Evolutionary conservation across 1,139 yeast genomes (phyloP).

Genomic region (Debaryomyces subglobosus): DNA sequence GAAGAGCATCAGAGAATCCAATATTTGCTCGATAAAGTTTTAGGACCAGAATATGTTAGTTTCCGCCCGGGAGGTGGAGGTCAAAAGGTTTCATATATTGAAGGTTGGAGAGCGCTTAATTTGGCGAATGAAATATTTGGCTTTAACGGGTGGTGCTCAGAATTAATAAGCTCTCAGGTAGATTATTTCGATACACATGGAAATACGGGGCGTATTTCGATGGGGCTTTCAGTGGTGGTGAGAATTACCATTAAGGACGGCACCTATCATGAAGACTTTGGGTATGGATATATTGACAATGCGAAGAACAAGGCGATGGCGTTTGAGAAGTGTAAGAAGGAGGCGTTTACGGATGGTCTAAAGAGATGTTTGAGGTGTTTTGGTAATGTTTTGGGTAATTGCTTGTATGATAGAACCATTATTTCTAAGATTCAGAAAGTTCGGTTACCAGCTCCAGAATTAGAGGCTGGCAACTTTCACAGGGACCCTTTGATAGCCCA

Average conservation of each 20-base stretch:
- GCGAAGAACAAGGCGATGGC: conserved; percentile 72
- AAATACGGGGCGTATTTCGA: conserved; percentile 53
- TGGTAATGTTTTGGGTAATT: conserved; percentile 80
- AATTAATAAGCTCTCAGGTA: conserved; percentile 63
- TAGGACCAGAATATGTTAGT: conserved; percentile 92
- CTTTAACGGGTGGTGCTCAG: conserved; percentile 80
- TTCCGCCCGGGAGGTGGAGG: conserved; percentile 81
- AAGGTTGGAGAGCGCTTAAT: conserved; percentile 81
- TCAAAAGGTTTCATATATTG: conserved; percentile 66
- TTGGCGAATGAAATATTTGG: conserved; percentile 82
- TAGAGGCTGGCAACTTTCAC: conserved; percentile 49
- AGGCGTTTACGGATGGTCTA: conserved; percentile 80
- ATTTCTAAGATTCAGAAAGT: conserved; percentile 58
- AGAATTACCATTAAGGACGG: conserved; percentile 76
- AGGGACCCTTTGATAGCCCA: conserved; percentile 41
- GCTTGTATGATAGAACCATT: conserved; percentile 72
- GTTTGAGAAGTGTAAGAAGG: conserved; percentile 79
- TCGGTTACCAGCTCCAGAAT: conserved; percentile 54
- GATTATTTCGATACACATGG: conserved; percentile 70
- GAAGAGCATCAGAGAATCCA: conserved; percentile 47
- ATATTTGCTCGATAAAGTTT: conserved; percentile 54
- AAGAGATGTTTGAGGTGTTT: conserved; percentile 77
- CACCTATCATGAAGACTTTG: conserved; percentile 77
- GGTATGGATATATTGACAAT: conserved; percentile 78
- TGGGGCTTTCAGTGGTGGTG: conserved; percentile 73